A percentile compares a stretch with the other conserved stretches of the same genome.
phyloP scores from a whole-genome alignment of 2,329 filamentous ascomycete species.

The Sarocladium oryzae region DNA sequence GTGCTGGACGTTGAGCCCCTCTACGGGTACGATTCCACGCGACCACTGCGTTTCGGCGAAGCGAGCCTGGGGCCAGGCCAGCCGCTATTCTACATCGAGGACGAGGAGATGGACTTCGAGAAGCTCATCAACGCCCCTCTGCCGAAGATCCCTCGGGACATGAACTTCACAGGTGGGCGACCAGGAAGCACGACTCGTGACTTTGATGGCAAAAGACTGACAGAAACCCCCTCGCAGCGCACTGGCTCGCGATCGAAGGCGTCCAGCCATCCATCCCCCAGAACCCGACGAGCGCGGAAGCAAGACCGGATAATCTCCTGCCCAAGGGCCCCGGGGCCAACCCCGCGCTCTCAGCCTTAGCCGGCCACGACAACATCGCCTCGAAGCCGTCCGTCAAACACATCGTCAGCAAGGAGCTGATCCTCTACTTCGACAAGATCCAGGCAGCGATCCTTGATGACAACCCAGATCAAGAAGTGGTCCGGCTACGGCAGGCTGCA shows the following conservation, averaged over 20 bases:
- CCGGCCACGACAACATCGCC: slow-evolving; percentile 74
- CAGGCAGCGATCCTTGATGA: slow-evolving; percentile 84
- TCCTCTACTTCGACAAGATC: slow-evolving; percentile 95
- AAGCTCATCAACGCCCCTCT: slow-evolving; percentile 95
- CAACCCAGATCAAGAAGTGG: slow-evolving; percentile 69
- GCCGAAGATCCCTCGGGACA: slow-evolving; percentile 89
- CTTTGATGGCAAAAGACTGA: slow-evolving; percentile 10
- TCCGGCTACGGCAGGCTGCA: slow-evolving; percentile 71
- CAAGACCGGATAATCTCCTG: slow-evolving; percentile 75
- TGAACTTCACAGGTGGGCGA: slow-evolving; percentile 74
- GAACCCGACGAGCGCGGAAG: slow-evolving; percentile 83
- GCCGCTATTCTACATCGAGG: slow-evolving; percentile 93
- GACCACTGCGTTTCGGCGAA: slow-evolving; percentile 85
- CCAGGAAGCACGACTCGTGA: neutral
- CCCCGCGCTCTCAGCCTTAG: slow-evolving; percentile 70
- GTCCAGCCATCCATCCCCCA: slow-evolving; percentile 95
- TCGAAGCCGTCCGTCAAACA: slow-evolving; percentile 86
- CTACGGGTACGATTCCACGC: slow-evolving; percentile 91
- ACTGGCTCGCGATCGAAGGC: slow-evolving; percentile 96
- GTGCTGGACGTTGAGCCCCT: slow-evolving; percentile 90
- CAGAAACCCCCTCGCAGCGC: slow-evolving; percentile 57
- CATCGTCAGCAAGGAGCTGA: slow-evolving; percentile 89
- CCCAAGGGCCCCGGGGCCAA: slow-evolving; percentile 89
- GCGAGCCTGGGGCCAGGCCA: slow-evolving; percentile 90
- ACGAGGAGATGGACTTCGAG: slow-evolving; percentile 98